Percentiles rank a stretch among this genome's conserved stretches.
These are phyloP conservation scores for Cinchona pubescens DNA, from an alignment of 257 asterid genomes.

Conservation along the genomic window DNA sequence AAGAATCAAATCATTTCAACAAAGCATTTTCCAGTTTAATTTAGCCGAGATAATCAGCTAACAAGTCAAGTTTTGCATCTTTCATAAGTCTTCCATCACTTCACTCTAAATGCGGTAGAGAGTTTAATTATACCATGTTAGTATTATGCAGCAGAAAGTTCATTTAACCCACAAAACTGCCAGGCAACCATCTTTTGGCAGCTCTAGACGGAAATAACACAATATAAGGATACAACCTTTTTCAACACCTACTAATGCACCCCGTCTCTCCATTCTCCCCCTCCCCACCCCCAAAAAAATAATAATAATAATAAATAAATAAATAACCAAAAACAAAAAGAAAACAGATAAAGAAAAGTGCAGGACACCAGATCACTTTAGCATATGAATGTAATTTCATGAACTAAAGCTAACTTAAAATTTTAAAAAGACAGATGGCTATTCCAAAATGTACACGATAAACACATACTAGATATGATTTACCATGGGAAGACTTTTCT, in stretches of 20 bases:
- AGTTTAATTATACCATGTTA: not conserved
- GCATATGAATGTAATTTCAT: not conserved
- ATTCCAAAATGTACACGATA: not conserved
- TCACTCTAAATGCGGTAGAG: not conserved
- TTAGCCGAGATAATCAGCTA: not conserved
- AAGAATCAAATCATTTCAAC: not conserved
- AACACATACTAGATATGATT: slow-evolving; percentile 8
- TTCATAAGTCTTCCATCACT: not conserved
- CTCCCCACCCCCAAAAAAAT: not conserved
- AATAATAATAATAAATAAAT: not conserved
- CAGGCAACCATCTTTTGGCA: not conserved
- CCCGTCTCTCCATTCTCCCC: not conserved
- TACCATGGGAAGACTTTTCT: slow-evolving; percentile 87
- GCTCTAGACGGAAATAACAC: not conserved
- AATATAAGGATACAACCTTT: not conserved
- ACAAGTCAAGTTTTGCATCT: not conserved
- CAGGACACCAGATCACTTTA: not conserved
- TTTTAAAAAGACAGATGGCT: not conserved
- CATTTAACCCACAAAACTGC: not conserved
- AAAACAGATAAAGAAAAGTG: not conserved
- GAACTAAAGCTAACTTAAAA: not conserved
- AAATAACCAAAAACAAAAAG: not conserved
- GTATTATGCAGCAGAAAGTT: not conserved
- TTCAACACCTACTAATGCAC: too few relatives aligned
- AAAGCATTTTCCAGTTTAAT: not conserved